A percentile compares a stretch with the other conserved stretches of the same genome.
phyloP scores from a whole-genome alignment of 2,329 filamentous ascomycete species.

The Delphinella strobiligena region DNA sequence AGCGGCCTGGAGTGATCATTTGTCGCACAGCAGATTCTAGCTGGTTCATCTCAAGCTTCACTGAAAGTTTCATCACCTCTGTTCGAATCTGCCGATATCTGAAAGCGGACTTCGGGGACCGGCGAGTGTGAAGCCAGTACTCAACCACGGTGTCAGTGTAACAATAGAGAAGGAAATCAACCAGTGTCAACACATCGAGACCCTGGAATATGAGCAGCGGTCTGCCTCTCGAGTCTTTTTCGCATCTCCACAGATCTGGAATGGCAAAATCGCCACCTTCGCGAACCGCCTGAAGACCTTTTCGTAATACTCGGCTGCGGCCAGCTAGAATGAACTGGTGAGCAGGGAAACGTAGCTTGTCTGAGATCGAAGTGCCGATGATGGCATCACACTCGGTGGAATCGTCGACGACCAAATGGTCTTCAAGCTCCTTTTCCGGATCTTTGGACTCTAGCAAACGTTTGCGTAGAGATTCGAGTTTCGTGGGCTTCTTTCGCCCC shows the following conservation, averaged over 20 bases:
- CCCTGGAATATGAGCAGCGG: conserved; percentile 53
- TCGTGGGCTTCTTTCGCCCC: conserved; percentile 30
- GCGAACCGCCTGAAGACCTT: conserved; percentile 36
- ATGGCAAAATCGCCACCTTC: conserved; percentile 43
- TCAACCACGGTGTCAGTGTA: conserved; percentile 74
- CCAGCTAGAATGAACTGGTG: conserved; percentile 72
- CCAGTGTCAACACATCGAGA: conserved; percentile 63
- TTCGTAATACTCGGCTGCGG: conserved; percentile 57
- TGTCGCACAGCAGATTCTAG: conserved; percentile 68
- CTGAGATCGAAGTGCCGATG: conserved; percentile 46
- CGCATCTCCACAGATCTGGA: conserved; percentile 49
- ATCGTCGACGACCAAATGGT: conserved; percentile 33
- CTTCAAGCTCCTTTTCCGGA: conserved; percentile 50
- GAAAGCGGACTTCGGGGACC: conserved; percentile 52
- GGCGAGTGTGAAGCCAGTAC: conserved; percentile 70
- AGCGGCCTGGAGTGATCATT: conserved; percentile 53
- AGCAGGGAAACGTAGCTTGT: conserved; percentile 57
- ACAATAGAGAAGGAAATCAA: conserved; percentile 68
- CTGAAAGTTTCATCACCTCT: conserved; percentile 80
- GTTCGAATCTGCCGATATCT: conserved; percentile 68
- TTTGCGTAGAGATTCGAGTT: conserved; percentile 41
- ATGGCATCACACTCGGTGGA: conserved; percentile 32
- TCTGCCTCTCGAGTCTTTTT: conserved; percentile 37
- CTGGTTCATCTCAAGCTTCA: conserved; percentile 54
- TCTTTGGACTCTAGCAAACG: conserved; percentile 52